Percentiles rank a stretch among this genome's conserved stretches.
Evolutionary conservation across 2,329 filamentous ascomycete species (phyloP).

Genomic region (Escovopsis sp.): DNA sequence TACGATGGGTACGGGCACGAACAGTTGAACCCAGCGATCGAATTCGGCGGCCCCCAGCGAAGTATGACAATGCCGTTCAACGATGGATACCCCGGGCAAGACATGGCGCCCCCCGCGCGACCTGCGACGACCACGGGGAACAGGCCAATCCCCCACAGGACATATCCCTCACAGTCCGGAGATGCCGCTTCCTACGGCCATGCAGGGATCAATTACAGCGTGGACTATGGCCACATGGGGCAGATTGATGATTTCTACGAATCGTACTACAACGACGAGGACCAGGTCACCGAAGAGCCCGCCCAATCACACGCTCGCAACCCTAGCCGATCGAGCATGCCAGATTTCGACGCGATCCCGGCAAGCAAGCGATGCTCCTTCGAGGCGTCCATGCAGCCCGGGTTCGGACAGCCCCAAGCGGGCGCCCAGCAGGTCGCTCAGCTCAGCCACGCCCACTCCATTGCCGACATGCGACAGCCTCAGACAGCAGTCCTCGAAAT

Average conservation of each 20-base stretch:
- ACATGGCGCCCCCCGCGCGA: constrained; percentile 27
- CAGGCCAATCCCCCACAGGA: constrained; percentile 37
- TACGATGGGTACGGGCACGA: constrained; percentile 14
- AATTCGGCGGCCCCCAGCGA: constrained; percentile 37
- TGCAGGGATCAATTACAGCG: constrained; percentile 9
- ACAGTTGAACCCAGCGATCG: constrained; percentile 20
- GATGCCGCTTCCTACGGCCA: constrained; percentile 10
- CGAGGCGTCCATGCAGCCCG: constrained; percentile 32
- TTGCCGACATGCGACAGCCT: constrained; percentile 48
- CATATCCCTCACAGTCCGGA: constrained; percentile 24
- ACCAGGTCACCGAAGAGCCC: constrained; percentile 10
- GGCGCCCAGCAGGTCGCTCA: constrained; percentile 37
- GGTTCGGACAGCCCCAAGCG: constrained; percentile 28
- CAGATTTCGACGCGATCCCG: constrained; percentile 29
- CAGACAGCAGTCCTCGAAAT: constrained; percentile 63
- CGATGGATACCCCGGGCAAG: constrained; percentile 28
- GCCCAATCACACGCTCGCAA: constrained; percentile 6
- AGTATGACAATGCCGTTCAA: constrained; percentile 48
- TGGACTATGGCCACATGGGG: constrained; percentile 22
- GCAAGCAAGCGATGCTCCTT: constrained; percentile 28
- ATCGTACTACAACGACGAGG: constrained; percentile 33
- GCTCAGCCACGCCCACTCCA: constrained; percentile 48
- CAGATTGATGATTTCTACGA: constrained; percentile 38
- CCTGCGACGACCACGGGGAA: constrained; percentile 40
- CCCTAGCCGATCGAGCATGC: constrained; percentile 15